phyloP scores from a whole-genome alignment of 2,329 filamentous ascomycete genomes.

The Epicoccum sorghinum region DNA sequence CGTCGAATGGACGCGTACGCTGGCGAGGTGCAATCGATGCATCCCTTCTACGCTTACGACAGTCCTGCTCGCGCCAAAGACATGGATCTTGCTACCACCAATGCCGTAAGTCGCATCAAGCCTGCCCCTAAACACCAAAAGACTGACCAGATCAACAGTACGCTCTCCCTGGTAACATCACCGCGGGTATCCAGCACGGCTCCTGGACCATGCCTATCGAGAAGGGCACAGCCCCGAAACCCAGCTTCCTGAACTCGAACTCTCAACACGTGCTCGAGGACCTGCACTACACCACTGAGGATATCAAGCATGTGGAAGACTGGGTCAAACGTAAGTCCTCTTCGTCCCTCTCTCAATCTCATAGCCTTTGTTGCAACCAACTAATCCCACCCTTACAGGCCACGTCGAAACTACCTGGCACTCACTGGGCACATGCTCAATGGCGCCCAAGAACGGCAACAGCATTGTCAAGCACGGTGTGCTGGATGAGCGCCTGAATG shows the following conservation, averaged over 20 bases:
- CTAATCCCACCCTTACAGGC: constrained; percentile 27
- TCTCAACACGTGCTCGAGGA: constrained; percentile 65
- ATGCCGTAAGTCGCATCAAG: constrained; percentile 49
- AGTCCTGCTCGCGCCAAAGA: constrained; percentile 73
- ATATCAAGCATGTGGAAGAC: constrained; percentile 71
- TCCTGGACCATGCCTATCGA: constrained; percentile 70
- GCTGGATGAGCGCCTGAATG: constrained; percentile 76
- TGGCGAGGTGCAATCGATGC: constrained; percentile 68
- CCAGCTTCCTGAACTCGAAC: constrained; percentile 67
- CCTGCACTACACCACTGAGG: constrained; percentile 68
- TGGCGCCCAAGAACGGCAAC: constrained; percentile 78
- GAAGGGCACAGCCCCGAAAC: constrained; percentile 58
- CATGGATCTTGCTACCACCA: constrained; percentile 76
- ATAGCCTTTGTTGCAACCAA: neutral
- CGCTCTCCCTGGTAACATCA: constrained; percentile 73
- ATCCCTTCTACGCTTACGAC: constrained; percentile 75
- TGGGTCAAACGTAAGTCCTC: constrained; percentile 54
- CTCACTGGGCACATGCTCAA: constrained; percentile 71
- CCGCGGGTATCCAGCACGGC: constrained; percentile 74
- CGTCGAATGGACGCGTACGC: constrained; percentile 79
- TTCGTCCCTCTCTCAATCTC: neutral
- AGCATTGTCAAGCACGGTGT: constrained; percentile 81
- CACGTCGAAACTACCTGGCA: constrained; percentile 82
- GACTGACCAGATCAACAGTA: constrained; percentile 50
- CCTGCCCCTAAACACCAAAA: no score